Base-by-base conservation (phyloP, 2,329 filamentous ascomycete genomes). In the Purpureocillium lavendulum region DNA sequence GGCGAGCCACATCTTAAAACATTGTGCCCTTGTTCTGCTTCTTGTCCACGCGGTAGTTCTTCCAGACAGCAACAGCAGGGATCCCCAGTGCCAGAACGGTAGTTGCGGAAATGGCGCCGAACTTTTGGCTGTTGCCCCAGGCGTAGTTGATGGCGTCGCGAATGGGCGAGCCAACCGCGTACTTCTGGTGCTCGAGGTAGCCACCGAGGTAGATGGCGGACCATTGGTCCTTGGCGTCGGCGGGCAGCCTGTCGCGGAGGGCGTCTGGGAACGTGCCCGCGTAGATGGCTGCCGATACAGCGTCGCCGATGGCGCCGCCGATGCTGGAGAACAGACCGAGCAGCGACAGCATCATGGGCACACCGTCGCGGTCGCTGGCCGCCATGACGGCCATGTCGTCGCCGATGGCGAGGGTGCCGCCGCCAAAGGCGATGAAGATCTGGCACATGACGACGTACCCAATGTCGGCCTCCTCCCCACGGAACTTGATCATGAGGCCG, bases 101-200 rank as follows among this genome's bases (percentile, higher is more conserved):
- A 13, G 45, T 47, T 2, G 54, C 55, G 3, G 51, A 49, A 39
- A 53, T 54, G 7, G 59, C 45, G 56, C 58, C 57, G 30, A 48
- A 44, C 35, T 48, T 58, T 55, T 73, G 67, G 3, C 64, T 57
- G 26, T 66, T 59, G 2, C 58, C 65, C 44, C 72, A 73, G 3
- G 67, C 66, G 9, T 51, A 36, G 14, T 62, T 55, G 39, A 70
- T 68, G 4, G 61, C 70, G 11, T 51, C 45, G 9, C 69, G 55
- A 11, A 55, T 57, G 0, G 58, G 50, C 2, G 50, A 64, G 5
- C 66, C 64, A 15, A 62, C 47, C 0, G 57, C 49, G 44, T 67
- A 71, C 12, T 46, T 46, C 45, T 65, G 62, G 10, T 46, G 47
- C 0, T 38, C 42, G 8, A 64, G 38, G 29, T 55, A 49, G 4